Evolutionary conservation across 2,329 filamentous ascomycete genomes (phyloP).

Genomic region (Coniochaeta pulveracea): DNA sequence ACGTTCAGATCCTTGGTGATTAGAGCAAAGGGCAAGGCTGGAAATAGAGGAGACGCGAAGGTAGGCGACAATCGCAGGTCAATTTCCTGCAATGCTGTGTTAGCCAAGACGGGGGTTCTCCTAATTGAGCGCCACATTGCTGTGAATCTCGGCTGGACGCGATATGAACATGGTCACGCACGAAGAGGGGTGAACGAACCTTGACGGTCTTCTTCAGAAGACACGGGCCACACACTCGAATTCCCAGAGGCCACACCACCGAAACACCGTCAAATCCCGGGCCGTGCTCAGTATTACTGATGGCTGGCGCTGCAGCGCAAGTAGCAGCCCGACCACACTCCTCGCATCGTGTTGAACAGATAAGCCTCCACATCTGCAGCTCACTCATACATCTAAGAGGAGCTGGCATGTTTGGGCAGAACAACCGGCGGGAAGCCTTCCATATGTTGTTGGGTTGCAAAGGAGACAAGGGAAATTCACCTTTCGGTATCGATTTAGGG

Average conservation of each 20-base stretch:
- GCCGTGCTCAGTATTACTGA: constrained; percentile 43
- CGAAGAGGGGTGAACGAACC: constrained; percentile 33
- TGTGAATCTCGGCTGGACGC: neutral
- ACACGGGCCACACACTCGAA: constrained; percentile 56
- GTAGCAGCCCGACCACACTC: constrained; percentile 43
- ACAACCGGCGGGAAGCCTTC: constrained; percentile 54
- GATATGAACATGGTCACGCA: too few species aligned
- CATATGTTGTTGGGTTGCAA: constrained; percentile 57
- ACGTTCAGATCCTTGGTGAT: constrained; percentile 50
- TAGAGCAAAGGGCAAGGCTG: constrained; percentile 60
- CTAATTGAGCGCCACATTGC: neutral
- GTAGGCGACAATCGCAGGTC: constrained; percentile 54
- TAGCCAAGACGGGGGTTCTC: constrained; percentile 7
- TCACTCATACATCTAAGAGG: constrained; percentile 57
- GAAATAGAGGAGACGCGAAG: constrained; percentile 47
- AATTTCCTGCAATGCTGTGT: constrained; percentile 45
- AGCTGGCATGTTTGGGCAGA: constrained; percentile 55
- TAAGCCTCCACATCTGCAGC: constrained; percentile 65
- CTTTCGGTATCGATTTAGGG: constrained; percentile 21
- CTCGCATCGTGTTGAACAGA: constrained; percentile 53
- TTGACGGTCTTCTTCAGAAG: constrained; percentile 49
- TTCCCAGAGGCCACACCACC: constrained; percentile 60
- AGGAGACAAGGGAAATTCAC: constrained; percentile 16
- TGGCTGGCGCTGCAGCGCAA: constrained; percentile 14
- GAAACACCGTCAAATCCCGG: constrained; percentile 50